A percentile compares a stretch with the other conserved stretches of the same genome.
These are phyloP conservation scores for Streptanthus diversifolius DNA, from an alignment of 345 rosid genomes.

Conservation along the genomic window DNA sequence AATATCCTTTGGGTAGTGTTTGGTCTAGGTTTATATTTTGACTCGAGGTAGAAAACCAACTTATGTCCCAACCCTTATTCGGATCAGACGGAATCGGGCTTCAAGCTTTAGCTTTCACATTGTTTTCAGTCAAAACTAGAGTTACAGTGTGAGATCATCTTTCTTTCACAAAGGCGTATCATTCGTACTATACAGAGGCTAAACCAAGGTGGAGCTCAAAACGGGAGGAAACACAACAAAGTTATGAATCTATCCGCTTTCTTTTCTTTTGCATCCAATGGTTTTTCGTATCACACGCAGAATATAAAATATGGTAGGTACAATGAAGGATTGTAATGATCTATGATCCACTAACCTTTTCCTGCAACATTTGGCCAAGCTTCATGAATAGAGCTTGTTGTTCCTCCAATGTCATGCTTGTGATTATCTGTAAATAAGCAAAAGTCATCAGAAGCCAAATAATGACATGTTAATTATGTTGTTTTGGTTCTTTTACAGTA, in stretches of 20 bases:
- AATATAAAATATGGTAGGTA: neutral
- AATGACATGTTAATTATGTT: neutral
- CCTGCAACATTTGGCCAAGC: slow-evolving; percentile 72
- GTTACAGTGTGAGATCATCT: too few relatives aligned
- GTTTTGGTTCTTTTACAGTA: neutral
- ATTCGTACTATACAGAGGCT: slow-evolving; percentile 9
- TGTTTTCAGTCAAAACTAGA: too few relatives aligned
- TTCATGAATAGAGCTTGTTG: slow-evolving; percentile 56
- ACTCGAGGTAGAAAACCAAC: too few relatives aligned
- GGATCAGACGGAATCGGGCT: too few relatives aligned
- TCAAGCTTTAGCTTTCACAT: too few relatives aligned
- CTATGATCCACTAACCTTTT: slow-evolving; percentile 37
- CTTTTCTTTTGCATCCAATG: neutral
- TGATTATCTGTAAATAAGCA: slow-evolving; percentile 45
- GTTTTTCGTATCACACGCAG: neutral
- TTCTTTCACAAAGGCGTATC: too few relatives aligned
- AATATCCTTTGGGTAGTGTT: too few relatives aligned
- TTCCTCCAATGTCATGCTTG: slow-evolving; percentile 66
- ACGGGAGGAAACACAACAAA: neutral
- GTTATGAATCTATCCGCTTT: neutral
- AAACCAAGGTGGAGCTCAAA: neutral
- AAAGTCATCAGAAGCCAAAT: neutral
- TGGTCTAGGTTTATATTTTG: too few relatives aligned
- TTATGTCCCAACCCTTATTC: too few relatives aligned
- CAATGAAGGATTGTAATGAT: neutral